These are phyloP conservation scores for Butyriboletus loyo DNA, from an alignment of 768 basidiomycete genomes.

Conservation along the genomic window DNA sequence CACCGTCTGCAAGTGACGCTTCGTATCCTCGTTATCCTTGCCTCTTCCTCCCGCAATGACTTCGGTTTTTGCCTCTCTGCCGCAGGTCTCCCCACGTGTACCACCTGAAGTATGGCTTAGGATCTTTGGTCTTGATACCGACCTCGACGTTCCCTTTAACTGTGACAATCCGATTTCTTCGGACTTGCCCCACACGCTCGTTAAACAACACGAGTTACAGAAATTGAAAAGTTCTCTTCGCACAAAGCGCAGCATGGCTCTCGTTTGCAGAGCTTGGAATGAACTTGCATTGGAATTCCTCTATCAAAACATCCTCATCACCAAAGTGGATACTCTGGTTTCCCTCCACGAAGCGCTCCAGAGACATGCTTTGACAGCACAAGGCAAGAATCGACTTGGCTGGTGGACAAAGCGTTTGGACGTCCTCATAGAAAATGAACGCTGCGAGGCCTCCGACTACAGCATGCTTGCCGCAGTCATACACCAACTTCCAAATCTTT, in stretches of 20 bases:
- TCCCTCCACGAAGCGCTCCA: slow-evolving; percentile 16
- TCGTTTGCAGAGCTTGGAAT: slow-evolving; percentile 27
- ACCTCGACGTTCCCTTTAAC: slow-evolving; percentile 9
- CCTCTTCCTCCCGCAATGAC: slow-evolving; percentile 10
- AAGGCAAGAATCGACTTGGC: slow-evolving; percentile 10
- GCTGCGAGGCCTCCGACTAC: slow-evolving; percentile 24
- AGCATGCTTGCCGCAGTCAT: slow-evolving; percentile 21
- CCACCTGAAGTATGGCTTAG: slow-evolving; percentile 31
- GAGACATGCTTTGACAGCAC: slow-evolving; percentile 1
- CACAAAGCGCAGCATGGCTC: slow-evolving; percentile 20
- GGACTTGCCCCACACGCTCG: slow-evolving; percentile 20
- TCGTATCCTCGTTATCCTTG: neutral
- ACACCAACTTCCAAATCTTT: slow-evolving; percentile 26
- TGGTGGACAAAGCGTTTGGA: slow-evolving; percentile 30
- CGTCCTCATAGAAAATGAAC: slow-evolving; percentile 24
- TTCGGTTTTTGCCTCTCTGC: neutral
- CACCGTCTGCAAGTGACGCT: neutral
- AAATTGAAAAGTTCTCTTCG: slow-evolving; percentile 20
- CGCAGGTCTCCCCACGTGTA: slow-evolving; percentile 4
- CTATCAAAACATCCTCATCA: slow-evolving; percentile 22
- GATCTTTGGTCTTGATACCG: slow-evolving; percentile 23
- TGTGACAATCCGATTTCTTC: slow-evolving; percentile 6
- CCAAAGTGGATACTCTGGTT: slow-evolving; percentile 15
- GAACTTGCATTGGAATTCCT: slow-evolving; percentile 20
- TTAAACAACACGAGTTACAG: slow-evolving; percentile 14